Evolutionary conservation across 768 basidiomycete genomes (phyloP).

Genomic region (Tulasnella sp.): DNA sequence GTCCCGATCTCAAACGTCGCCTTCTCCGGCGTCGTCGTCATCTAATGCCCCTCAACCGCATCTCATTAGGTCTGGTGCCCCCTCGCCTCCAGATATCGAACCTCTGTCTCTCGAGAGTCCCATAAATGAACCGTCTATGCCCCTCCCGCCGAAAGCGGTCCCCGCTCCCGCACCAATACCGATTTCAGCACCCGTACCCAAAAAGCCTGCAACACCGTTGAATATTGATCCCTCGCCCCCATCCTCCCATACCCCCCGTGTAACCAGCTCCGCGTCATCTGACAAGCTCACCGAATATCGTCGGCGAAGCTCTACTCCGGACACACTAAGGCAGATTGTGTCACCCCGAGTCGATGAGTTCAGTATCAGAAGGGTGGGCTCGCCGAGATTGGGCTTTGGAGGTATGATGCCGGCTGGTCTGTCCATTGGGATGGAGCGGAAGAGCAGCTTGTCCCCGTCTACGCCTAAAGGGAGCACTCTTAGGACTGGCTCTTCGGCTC

Average conservation of each 20-base stretch:
- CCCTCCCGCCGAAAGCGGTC: background rate
- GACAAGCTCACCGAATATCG: background rate
- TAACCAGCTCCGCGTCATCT: background rate
- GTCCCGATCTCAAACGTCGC: background rate
- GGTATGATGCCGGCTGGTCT: too few relatives aligned
- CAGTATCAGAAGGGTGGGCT: background rate
- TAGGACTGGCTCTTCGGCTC: background rate
- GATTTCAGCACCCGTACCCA: background rate
- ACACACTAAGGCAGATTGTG: background rate
- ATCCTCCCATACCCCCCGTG: background rate
- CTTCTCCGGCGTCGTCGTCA: background rate
- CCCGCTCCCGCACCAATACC: background rate
- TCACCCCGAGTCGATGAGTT: background rate
- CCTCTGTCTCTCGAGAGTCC: background rate
- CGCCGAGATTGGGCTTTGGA: background rate
- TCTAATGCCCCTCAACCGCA: background rate
- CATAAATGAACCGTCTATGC: background rate
- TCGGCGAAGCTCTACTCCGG: slow-evolving; percentile 1
- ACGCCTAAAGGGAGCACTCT: background rate
- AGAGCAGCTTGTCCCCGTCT: background rate
- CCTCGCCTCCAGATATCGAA: background rate
- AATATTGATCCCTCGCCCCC: background rate
- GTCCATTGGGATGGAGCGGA: background rate
- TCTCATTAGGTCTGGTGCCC: background rate
- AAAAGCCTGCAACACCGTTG: background rate